Evolutionary conservation across 164 flowering plant genomes (phyloP).

Genomic region (Tinospora cordifolia): DNA sequence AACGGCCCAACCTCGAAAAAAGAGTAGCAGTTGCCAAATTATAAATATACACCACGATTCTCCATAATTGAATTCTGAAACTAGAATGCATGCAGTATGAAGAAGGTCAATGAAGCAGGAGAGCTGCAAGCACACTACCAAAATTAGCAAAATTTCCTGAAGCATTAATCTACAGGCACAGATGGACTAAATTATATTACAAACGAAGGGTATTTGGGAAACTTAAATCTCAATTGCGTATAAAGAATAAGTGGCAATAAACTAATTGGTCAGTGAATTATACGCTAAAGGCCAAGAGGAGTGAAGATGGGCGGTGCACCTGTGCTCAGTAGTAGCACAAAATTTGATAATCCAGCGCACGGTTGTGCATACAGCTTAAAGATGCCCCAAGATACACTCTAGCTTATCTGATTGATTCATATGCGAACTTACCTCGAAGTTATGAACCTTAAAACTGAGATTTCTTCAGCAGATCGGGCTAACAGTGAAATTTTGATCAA

Average conservation of each 20-base stretch:
- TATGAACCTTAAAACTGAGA: background rate
- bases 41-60: too few relatives aligned
- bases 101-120: too few relatives aligned
- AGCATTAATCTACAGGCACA: too few relatives aligned
- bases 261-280: too few relatives aligned
- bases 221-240: background rate
- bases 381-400: constrained; percentile 6
- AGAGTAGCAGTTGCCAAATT: too few relatives aligned
- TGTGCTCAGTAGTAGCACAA: constrained; percentile 19
- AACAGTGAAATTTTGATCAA: background rate
- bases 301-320: constrained; percentile 10
- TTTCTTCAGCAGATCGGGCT: background rate
- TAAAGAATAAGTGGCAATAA: too few relatives aligned
- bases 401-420: background rate
- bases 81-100: too few relatives aligned
- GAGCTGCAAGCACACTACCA: too few relatives aligned
- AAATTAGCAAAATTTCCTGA: too few relatives aligned
- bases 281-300: background rate
- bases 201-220: background rate
- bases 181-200: background rate
- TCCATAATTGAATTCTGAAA: too few relatives aligned
- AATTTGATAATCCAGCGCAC: constrained; percentile 19
- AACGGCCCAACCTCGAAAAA: too few relatives aligned
- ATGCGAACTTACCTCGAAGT: constrained; percentile 1
- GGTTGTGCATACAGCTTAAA: constrained; percentile 10